Conservation (phyloP, 2,329 filamentous ascomycete species). For the Phaeomoniella chlamydospora region DNA sequence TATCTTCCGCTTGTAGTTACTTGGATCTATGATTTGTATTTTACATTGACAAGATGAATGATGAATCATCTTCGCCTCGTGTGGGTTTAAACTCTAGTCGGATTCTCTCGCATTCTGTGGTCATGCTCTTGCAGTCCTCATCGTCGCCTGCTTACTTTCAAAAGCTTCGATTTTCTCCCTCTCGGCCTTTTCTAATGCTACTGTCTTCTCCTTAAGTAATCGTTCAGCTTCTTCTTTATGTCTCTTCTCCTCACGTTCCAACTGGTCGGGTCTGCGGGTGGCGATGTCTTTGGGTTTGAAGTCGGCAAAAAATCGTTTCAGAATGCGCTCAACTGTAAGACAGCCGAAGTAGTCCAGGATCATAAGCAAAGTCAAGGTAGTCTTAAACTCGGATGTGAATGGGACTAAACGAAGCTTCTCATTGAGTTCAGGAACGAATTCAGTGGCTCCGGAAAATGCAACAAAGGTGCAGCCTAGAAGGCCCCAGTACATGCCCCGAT, state of each 20-base stretch:
- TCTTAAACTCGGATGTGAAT: constrained; percentile 79
- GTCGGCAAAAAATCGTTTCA: constrained; percentile 81
- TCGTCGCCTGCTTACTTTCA: constrained; percentile 9
- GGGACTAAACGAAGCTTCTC: constrained; percentile 83
- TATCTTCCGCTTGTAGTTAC: no score
- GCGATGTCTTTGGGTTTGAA: constrained; percentile 91
- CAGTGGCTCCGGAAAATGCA: constrained; percentile 86
- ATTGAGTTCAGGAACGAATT: constrained; percentile 92
- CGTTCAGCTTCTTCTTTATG: constrained; percentile 44
- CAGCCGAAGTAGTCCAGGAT: constrained; percentile 74
- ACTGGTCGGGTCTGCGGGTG: constrained; percentile 69
- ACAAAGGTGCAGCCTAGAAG: constrained; percentile 80
- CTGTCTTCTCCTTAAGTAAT: constrained; percentile 22
- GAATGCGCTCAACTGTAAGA: constrained; percentile 70
- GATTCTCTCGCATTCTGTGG: neutral
- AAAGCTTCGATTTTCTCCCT: constrained; percentile 11
- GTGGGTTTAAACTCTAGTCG: no score
- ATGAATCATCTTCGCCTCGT: no score
- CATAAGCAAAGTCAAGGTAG: constrained; percentile 74
- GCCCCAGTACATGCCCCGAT: constrained; percentile 96
- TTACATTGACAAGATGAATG: no score
- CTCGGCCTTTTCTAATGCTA: constrained; percentile 8
- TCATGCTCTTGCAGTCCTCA: neutral
- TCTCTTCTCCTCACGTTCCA: constrained; percentile 58
- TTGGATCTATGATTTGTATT: no score